These are phyloP conservation scores for Panicum hallii DNA, from an alignment of 202 grass and related monocot genomes.

Conservation along the genomic window DNA sequence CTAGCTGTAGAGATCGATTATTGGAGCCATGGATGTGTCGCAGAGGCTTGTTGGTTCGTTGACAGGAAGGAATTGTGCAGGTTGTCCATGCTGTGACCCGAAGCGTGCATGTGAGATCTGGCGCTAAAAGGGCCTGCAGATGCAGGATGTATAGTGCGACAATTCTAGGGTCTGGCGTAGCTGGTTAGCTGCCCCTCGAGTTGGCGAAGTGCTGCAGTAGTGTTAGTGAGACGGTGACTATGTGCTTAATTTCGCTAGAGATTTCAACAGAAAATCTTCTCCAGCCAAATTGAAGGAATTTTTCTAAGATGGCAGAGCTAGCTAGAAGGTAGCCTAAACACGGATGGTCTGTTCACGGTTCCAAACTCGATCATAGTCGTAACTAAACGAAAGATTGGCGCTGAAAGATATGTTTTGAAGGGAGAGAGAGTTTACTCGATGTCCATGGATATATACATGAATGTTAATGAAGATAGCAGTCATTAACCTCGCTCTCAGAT, in stretches of 20 bases:
- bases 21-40: neutral
- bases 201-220: too few species aligned
- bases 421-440: neutral
- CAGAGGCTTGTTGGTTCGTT: neutral
- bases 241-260: too few species aligned
- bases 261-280: too few species aligned
- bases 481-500: neutral
- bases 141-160: constrained; percentile 16
- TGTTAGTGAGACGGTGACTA: too few species aligned
- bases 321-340: too few species aligned
- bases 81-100: neutral
- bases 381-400: too few species aligned
- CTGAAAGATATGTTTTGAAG: too few species aligned
- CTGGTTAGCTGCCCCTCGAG: neutral
- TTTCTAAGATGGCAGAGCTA: too few species aligned
- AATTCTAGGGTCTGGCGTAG: constrained; percentile 29
- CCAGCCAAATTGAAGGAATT: too few species aligned
- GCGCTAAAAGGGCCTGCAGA: constrained; percentile 8
- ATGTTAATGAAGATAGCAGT: neutral
- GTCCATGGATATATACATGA: neutral
- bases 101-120: neutral
- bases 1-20: constrained; percentile 17
- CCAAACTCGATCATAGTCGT: too few species aligned
- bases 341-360: too few species aligned
- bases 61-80: constrained; percentile 34